Conservation (phyloP, 73 alveolate species). For the Durusdinium trenchii region DNA sequence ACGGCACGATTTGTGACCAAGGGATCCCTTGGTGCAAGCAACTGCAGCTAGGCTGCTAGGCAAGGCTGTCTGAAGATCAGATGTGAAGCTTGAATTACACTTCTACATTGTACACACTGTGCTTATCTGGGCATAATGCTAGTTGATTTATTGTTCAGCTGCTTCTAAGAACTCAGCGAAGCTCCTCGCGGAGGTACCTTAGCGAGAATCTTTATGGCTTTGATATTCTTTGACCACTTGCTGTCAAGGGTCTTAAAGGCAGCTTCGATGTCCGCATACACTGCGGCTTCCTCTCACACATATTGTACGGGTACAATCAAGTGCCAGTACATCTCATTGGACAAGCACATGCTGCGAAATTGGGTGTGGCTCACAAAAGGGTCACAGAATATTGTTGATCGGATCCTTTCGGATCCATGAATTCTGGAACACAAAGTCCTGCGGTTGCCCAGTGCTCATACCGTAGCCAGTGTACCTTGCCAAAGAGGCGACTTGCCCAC, state of each 20-base stretch:
- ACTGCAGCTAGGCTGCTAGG: background rate
- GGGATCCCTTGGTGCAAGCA: slow-evolving; percentile 94
- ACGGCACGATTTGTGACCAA: slow-evolving; percentile 97
- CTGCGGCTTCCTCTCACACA: slow-evolving; percentile 38
- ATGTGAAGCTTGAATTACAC: too few relatives aligned
- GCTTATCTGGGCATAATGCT: too few relatives aligned
- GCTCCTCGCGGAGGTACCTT: slow-evolving; percentile 87
- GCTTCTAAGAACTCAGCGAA: slow-evolving; percentile 28
- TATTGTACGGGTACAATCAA: too few relatives aligned
- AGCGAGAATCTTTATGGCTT: background rate
- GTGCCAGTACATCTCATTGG: background rate
- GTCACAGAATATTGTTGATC: too few relatives aligned
- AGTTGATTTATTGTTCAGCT: too few relatives aligned
- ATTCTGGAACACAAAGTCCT: background rate
- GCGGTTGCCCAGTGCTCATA: slow-evolving; percentile 87
- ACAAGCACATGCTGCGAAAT: too few relatives aligned
- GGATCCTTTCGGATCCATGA: too few relatives aligned
- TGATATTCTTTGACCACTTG: too few relatives aligned
- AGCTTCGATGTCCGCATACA: slow-evolving; percentile 95
- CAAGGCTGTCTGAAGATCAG: background rate
- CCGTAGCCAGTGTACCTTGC: slow-evolving; percentile 91
- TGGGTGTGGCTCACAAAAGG: too few relatives aligned
- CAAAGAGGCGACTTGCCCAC: background rate
- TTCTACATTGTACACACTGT: too few relatives aligned
- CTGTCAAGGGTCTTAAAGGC: slow-evolving; percentile 63